Conservation (phyloP, 495 filamentous ascomycete species). For the Rostrohypoxylon terebratum region DNA sequence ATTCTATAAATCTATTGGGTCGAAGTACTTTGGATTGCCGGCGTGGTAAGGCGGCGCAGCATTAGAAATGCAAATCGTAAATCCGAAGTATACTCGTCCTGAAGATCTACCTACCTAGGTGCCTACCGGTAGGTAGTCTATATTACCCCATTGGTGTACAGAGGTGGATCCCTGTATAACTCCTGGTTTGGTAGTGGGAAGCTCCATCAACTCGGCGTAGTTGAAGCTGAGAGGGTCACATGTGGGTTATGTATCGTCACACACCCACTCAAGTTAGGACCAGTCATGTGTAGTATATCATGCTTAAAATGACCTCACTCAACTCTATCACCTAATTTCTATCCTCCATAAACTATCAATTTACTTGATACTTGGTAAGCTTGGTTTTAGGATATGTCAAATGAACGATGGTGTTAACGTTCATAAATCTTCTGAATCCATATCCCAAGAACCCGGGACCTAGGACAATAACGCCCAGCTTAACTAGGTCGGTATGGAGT, state of each 20-base stretch:
- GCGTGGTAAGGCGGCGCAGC: not conserved
- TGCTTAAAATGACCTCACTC: conserved; percentile 5
- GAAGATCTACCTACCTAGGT: not conserved
- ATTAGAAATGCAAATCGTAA: not conserved
- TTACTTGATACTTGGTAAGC: not conserved
- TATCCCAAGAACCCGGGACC: not conserved
- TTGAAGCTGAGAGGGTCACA: not conserved
- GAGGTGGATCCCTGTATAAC: not conserved
- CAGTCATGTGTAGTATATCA: not conserved
- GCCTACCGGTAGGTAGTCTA: too few relatives aligned
- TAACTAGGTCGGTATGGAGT: not conserved
- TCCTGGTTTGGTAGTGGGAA: too few relatives aligned
- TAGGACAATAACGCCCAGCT: not conserved
- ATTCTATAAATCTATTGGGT: not conserved
- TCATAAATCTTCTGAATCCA: not conserved
- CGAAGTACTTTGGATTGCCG: not conserved
- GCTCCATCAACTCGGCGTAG: not conserved
- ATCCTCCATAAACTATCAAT: not conserved
- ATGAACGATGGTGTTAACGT: not conserved
- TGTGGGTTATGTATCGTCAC: not conserved
- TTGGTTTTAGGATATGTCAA: not conserved
- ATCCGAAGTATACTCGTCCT: not conserved
- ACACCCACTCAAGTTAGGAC: not conserved
- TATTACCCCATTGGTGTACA: not conserved
- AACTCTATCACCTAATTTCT: not conserved